Base-by-base conservation (phyloP, 768 basidiomycete genomes). In the Baorangia bicolor region DNA sequence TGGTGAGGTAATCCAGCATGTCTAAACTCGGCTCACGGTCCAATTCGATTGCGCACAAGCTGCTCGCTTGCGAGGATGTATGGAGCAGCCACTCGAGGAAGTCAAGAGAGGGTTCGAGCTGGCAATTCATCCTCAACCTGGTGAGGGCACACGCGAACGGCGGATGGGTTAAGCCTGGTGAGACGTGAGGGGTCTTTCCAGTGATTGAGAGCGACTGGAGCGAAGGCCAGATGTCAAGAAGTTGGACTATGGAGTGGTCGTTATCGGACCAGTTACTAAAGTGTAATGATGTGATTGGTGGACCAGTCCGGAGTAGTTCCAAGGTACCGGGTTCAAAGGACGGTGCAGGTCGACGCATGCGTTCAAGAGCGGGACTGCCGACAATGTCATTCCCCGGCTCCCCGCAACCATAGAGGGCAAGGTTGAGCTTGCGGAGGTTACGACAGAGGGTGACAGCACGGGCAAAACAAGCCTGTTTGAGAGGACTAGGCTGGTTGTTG, bases 241-340 rank as follows among this genome's bases (percentile, higher is more conserved):
- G 78, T 68, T 87, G 84, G 44, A 77, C 72, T 49, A 89, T 72
- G 16, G 79, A 73, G 38, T 80, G 70, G 47, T 77, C 70, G 64
- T 86, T 83, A 57, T 84, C 80, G 12, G 88, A 84, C 86, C 86
- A 89, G 65, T 90, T 90, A 65, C 78, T 81, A 63, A 90, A 85
- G 51, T 80, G 78, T 5, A 90, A 75, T 6, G 70, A 66, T 30
- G 78, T 73, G 58, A 83, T 80, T 42, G 58, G 65, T 1, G 87
- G 83, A n/a, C 82, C 85, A 11, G 78, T 67, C 49, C 73, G 78
- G 48, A 89, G 77, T 40, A 80, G 67, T 18, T 77, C 69, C 31
- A 88, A 68, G 3, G 82, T 84, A 49, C 66, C 67, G 0, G 78
- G 75, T 61, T 82, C 78, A 60, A 86, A 85, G 3, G 81, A 76